Conservation (phyloP, 768 basidiomycete genomes). For the Russula sp. region DNA sequence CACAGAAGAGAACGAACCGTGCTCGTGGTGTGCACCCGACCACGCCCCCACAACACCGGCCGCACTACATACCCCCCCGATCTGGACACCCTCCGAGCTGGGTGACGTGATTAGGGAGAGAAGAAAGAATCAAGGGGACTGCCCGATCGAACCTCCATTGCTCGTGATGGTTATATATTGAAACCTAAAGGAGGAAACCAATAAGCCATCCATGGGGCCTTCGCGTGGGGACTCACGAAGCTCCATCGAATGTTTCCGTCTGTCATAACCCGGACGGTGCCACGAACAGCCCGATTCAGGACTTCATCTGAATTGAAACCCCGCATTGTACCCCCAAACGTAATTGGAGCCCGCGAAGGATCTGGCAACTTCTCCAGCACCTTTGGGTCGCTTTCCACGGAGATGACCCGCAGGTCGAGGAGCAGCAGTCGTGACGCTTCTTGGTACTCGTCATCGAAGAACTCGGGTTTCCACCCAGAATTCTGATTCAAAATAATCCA, state of each 20-base stretch:
- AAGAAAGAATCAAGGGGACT: neutral
- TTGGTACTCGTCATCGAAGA: slow-evolving; percentile 48
- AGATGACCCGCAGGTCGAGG: slow-evolving; percentile 44
- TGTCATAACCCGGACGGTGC: slow-evolving; percentile 29
- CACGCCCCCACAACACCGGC: slow-evolving; percentile 62
- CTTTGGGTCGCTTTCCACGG: slow-evolving; percentile 20
- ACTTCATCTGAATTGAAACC: slow-evolving; percentile 24
- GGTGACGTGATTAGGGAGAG: slow-evolving; percentile 1
- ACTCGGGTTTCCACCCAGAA: slow-evolving; percentile 31
- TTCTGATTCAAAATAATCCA: slow-evolving; percentile 7
- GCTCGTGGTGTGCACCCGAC: slow-evolving; percentile 51
- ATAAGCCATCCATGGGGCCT: neutral
- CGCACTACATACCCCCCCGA: slow-evolving; percentile 59
- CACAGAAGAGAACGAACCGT: slow-evolving; percentile 34
- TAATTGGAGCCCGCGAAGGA: slow-evolving; percentile 26
- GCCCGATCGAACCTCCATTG: slow-evolving; percentile 49
- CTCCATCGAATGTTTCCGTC: slow-evolving; percentile 33
- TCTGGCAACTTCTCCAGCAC: slow-evolving; percentile 19
- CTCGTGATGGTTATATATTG: slow-evolving; percentile 43
- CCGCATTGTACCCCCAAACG: slow-evolving; percentile 27
- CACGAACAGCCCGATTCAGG: slow-evolving; percentile 27
- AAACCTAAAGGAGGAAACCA: slow-evolving; percentile 33
- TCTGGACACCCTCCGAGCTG: slow-evolving; percentile 61
- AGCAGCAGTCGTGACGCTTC: slow-evolving; percentile 62
- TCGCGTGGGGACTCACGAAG: slow-evolving; percentile 41